Evolutionary conservation across 306 rosid species (phyloP), one percentile per base, ranked within the genome.

Genomic region (Prunus dulcis): DNA sequence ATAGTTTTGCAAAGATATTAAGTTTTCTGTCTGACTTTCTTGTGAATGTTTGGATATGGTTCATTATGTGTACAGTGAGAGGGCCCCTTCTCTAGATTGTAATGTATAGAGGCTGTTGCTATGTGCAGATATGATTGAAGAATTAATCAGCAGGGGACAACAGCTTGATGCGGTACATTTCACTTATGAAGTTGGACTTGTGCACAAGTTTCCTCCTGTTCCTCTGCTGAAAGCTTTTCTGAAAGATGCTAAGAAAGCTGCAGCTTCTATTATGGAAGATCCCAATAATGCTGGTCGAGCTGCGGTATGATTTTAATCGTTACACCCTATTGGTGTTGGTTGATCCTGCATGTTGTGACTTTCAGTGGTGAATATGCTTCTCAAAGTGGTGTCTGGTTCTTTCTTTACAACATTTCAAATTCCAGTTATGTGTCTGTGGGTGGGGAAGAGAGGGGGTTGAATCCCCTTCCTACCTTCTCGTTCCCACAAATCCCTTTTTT

Each of bases 151-250:
- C 79, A 91, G 83, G 72, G 99, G 99, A n/a, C 97, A 96, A 80
- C 99, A 96, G 86, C 99, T 96, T 81, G 99, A 96, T 89, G 99
- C 98, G 0, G 98, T 96, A 72, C 99, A 96, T 83, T 96, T 96
- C 81, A 88, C 97, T 8, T 92, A 88, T 70, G 99, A 92, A 85
- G 98, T 91, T 68, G 99, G 90, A 74, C 97, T 92, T 76, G 93
- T 86, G 79, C 86, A 87, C 62, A 87, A 86, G 85, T 96, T 90
- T 67, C 98, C 88, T 49, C 98, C 99, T 52, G 98, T 91, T 76
- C 98, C 98, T 9, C 83, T 96, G 27, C 88, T 96, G 67, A 92
- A 88, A 82, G 84, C 98, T n/a, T 92, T 86, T 81, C 78, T 96
- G 85, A 96, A 86, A 85, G 97, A 96, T 87, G 98, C 99, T 8